phyloP scores from a whole-genome alignment of 2,329 filamentous ascomycete species.

The Seiridium unicorne region DNA sequence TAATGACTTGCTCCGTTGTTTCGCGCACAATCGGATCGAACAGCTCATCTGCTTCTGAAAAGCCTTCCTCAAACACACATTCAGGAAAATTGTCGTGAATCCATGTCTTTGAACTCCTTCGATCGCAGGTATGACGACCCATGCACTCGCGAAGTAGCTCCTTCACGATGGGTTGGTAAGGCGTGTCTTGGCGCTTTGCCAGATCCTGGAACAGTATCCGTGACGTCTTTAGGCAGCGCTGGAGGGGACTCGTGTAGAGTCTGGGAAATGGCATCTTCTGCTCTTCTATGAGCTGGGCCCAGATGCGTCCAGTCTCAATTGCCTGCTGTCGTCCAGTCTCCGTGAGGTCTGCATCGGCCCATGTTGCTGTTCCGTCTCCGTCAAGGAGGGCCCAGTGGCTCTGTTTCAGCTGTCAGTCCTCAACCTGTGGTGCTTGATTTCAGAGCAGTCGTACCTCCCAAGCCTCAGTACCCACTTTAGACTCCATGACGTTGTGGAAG shows the following conservation, averaged over 20 bases:
- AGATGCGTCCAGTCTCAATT: conserved; percentile 38
- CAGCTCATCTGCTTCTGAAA: conserved; percentile 43
- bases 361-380: conserved; percentile 7
- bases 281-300: conserved; percentile 34
- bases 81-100: conserved; percentile 39
- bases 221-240: conserved; percentile 46
- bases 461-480: conserved; percentile 7
- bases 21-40: conserved; percentile 40
- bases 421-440: not conserved
- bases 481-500: conserved; percentile 9
- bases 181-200: conserved; percentile 24
- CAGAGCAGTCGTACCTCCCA: conserved; percentile 8
- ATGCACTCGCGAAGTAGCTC: conserved; percentile 48
- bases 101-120: conserved; percentile 35
- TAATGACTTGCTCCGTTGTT: conserved; percentile 34
- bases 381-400: conserved; percentile 11
- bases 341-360: conserved; percentile 34
- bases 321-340: conserved; percentile 41
- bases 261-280: conserved; percentile 42
- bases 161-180: conserved; percentile 42
- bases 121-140: conserved; percentile 50
- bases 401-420: not conserved
- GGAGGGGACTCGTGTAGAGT: conserved; percentile 47
- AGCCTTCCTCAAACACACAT: conserved; percentile 42
- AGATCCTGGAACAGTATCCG: conserved; percentile 40